Percentiles rank a stretch among this genome's conserved stretches.
Evolutionary conservation across 768 basidiomycete species (phyloP).

Genomic region (Phaeotremella skinneri): DNA sequence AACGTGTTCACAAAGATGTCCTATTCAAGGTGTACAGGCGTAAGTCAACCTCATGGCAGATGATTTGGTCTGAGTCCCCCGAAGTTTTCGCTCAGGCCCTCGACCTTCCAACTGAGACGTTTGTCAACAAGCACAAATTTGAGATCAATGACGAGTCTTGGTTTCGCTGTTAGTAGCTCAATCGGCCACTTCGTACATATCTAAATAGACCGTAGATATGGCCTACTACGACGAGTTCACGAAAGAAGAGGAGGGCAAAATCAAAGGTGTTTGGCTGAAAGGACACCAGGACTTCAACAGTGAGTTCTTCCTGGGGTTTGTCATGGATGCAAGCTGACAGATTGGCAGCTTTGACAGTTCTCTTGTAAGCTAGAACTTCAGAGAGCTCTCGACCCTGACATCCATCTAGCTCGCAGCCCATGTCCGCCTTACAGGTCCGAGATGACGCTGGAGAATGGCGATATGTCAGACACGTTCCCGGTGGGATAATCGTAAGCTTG

Average conservation of each 20-base stretch:
- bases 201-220: slow-evolving; percentile 18
- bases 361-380: slow-evolving; percentile 10
- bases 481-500: slow-evolving; percentile 15
- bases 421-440: slow-evolving; percentile 14
- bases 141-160: slow-evolving; percentile 16
- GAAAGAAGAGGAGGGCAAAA: slow-evolving; percentile 13
- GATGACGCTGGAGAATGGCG: slow-evolving; percentile 12
- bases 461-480: slow-evolving; percentile 8
- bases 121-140: slow-evolving; percentile 18
- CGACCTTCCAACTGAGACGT: slow-evolving; percentile 10
- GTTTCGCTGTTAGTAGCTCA: slow-evolving; percentile 10
- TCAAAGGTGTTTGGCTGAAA: slow-evolving; percentile 15
- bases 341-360: slow-evolving; percentile 12
- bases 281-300: slow-evolving; percentile 15
- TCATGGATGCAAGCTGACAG: too few species aligned
- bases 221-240: slow-evolving; percentile 18
- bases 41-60: too few species aligned
- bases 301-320: too few species aligned
- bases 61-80: too few species aligned
- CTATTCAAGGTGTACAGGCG: slow-evolving; percentile 16
- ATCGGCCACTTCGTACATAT: background rate
- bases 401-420: slow-evolving; percentile 15
- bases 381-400: background rate
- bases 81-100: slow-evolving; percentile 16
- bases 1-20: slow-evolving; percentile 13